Percentiles rank a stretch among this genome's conserved stretches.
Evolutionary conservation across 2,329 filamentous ascomycete species (phyloP).

Genomic region (Phaeosphaeriaceae sp.): DNA sequence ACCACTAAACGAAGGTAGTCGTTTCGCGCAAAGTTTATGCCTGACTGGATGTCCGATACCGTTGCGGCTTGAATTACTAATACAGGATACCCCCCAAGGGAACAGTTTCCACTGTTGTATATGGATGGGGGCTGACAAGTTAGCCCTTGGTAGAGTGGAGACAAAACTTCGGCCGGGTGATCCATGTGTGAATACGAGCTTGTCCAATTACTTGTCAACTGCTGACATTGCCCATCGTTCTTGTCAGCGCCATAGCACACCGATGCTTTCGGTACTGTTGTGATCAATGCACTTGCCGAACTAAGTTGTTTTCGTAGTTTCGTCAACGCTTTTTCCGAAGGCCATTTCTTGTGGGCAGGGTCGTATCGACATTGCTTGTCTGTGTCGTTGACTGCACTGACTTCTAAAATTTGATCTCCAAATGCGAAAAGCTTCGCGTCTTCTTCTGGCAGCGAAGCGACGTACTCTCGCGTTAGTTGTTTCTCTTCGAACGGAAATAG

Average conservation of each 20-base stretch:
- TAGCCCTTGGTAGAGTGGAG: conserved; percentile 35
- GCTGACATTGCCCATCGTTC: conserved; percentile 28
- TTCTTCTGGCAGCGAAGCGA: conserved; percentile 27
- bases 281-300: conserved; percentile 24
- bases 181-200: conserved; percentile 28
- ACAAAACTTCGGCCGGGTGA: conserved; percentile 34
- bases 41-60: conserved; percentile 34
- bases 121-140: conserved; percentile 33
- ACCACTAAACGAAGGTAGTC: conserved; percentile 35
- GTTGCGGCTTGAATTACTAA: conserved; percentile 33
- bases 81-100: conserved; percentile 34
- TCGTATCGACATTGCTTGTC: conserved; percentile 26
- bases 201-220: conserved; percentile 25
- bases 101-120: conserved; percentile 29
- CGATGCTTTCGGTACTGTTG: conserved; percentile 27
- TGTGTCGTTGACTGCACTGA: conserved; percentile 17
- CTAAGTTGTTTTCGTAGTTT: conserved; percentile 31
- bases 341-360: conserved; percentile 32
- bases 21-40: conserved; percentile 37
- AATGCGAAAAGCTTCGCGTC: conserved; percentile 30
- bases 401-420: conserved; percentile 15
- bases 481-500: conserved; percentile 29
- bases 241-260: conserved; percentile 28
- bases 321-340: conserved; percentile 29
- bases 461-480: conserved; percentile 32